phyloP scores from a whole-genome alignment of 495 filamentous ascomycete species.

The Penicillium cosmopolitanum region DNA sequence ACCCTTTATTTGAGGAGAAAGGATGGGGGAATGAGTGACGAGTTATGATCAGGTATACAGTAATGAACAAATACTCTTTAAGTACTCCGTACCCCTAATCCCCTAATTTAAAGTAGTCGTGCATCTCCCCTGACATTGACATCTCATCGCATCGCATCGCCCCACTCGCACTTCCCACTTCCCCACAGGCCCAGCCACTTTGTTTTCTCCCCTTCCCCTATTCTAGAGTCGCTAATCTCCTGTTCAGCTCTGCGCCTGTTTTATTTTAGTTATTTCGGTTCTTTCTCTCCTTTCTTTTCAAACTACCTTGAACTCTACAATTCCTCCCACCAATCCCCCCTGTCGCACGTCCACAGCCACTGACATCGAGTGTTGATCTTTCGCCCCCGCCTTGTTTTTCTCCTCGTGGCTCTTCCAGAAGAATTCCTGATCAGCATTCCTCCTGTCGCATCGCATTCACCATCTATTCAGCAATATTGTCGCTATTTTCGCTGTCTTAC shows the following conservation, averaged over 20 bases:
- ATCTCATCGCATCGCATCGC: not conserved
- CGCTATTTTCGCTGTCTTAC: too few relatives aligned
- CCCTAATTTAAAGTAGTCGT: too few relatives aligned
- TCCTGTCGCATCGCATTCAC: not conserved
- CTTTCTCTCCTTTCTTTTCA: slow-evolving; percentile 1
- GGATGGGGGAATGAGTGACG: slow-evolving; percentile 8
- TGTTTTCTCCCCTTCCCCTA: slow-evolving; percentile 26
- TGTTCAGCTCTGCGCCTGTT: not conserved
- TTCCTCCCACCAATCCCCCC: slow-evolving; percentile 2
- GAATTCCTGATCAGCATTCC: slow-evolving; percentile 23
- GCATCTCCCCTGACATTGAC: not conserved
- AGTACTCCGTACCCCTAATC: too few relatives aligned
- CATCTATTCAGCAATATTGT: not conserved
- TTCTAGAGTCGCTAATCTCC: not conserved
- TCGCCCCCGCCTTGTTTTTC: slow-evolving; percentile 18
- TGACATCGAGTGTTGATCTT: slow-evolving; percentile 18
- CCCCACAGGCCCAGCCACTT: slow-evolving; percentile 33
- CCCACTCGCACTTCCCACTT: slow-evolving; percentile 14
- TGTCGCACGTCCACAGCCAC: slow-evolving; percentile 5
- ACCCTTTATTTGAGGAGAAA: slow-evolving; percentile 32
- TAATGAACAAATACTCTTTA: not conserved
- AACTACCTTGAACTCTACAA: too few relatives aligned
- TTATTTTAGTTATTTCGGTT: not conserved
- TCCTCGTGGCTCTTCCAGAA: slow-evolving; percentile 25
- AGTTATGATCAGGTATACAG: not conserved